Percentiles rank a stretch among this genome's conserved stretches.
Conservation (phyloP, 1,284 basidiomycete genomes). For the Vanrija humicola region DNA sequence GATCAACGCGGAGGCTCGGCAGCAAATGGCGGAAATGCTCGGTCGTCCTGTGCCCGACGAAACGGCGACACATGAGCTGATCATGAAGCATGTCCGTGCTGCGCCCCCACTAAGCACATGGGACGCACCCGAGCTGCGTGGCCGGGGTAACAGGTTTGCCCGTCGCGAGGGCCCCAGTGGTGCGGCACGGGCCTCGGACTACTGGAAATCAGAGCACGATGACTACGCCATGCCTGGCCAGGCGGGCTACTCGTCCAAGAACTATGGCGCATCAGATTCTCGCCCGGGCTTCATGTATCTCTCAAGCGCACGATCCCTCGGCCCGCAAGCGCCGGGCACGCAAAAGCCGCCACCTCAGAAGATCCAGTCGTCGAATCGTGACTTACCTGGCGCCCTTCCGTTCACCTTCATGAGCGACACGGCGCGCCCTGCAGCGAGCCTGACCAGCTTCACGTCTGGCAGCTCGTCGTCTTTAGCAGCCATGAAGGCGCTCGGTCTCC, state of each 20-base stretch:
- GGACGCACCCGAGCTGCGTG: conserved; percentile 38
- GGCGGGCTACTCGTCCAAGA: conserved; percentile 1
- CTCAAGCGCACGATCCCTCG: conserved; percentile 10
- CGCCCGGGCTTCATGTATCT: conserved; percentile 9
- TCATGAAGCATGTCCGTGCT: conserved; percentile 40
- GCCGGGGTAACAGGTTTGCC: conserved; percentile 34
- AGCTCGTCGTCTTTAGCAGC: conserved; percentile 29
- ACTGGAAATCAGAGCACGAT: conserved; percentile 44
- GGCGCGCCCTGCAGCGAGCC: conserved; percentile 13
- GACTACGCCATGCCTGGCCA: conserved; percentile 42
- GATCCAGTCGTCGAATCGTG: conserved; percentile 31
- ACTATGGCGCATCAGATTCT: conserved; percentile 11
- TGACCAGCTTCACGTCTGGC: conserved; percentile 30
- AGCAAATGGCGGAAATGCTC: conserved; percentile 32
- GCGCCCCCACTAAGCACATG: conserved; percentile 43
- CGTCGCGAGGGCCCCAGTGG: conserved; percentile 34
- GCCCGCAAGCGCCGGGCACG: conserved; percentile 1
- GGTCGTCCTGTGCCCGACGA: conserved; percentile 30
- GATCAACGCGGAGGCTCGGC: conserved; percentile 28
- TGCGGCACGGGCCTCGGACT: conserved; percentile 41
- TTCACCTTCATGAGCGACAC: conserved; percentile 32
- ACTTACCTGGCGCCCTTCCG: conserved; percentile 35
- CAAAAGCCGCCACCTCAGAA: conserved; percentile 27
- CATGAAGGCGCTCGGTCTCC: conserved; percentile 24
- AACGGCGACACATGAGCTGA: conserved; percentile 30